These are phyloP conservation scores for Pythium myriotylum DNA, from an alignment of 352 stramenopile species.

Conservation along the genomic window DNA sequence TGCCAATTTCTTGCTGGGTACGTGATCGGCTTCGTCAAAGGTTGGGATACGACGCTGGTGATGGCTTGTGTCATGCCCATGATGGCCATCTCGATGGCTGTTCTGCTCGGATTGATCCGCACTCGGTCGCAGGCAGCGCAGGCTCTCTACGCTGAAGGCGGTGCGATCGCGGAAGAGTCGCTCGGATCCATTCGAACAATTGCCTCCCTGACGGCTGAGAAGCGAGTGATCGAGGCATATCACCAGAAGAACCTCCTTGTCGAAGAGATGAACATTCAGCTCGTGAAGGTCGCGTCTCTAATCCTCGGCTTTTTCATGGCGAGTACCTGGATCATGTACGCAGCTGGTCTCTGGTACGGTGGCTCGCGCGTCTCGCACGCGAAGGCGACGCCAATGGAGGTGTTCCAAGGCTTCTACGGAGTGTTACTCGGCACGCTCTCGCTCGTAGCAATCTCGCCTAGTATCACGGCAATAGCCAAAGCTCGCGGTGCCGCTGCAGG, in stretches of 20 bases:
- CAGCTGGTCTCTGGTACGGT: slow-evolving; percentile 31
- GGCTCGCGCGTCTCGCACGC: slow-evolving; percentile 20
- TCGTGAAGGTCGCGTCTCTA: slow-evolving; percentile 18
- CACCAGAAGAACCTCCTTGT: slow-evolving; percentile 11
- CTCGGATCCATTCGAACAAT: slow-evolving; percentile 33
- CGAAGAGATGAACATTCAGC: slow-evolving; percentile 20
- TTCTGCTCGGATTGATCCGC: slow-evolving; percentile 24
- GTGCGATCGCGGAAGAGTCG: slow-evolving; percentile 35
- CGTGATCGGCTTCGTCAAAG: slow-evolving; percentile 31
- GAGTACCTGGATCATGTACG: slow-evolving; percentile 22
- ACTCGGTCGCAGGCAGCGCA: slow-evolving; percentile 5
- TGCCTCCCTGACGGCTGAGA: slow-evolving; percentile 30
- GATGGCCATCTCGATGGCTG: slow-evolving; percentile 22
- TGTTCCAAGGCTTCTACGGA: slow-evolving; percentile 32
- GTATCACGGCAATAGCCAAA: slow-evolving; percentile 24
- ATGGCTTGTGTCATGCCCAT: slow-evolving; percentile 32
- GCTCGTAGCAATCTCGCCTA: slow-evolving; percentile 29
- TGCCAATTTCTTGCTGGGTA: slow-evolving; percentile 33
- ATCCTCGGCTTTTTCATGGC: slow-evolving; percentile 22
- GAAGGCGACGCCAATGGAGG: slow-evolving; percentile 19
- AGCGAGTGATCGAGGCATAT: slow-evolving; percentile 28
- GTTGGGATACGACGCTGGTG: slow-evolving; percentile 36
- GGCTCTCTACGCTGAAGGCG: slow-evolving; percentile 27
- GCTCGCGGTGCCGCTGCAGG: slow-evolving; percentile 27
- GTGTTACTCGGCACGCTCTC: slow-evolving; percentile 31